Base-by-base conservation (phyloP, 2,329 filamentous ascomycete genomes). In the Lasiodiplodia gonubiensis region DNA sequence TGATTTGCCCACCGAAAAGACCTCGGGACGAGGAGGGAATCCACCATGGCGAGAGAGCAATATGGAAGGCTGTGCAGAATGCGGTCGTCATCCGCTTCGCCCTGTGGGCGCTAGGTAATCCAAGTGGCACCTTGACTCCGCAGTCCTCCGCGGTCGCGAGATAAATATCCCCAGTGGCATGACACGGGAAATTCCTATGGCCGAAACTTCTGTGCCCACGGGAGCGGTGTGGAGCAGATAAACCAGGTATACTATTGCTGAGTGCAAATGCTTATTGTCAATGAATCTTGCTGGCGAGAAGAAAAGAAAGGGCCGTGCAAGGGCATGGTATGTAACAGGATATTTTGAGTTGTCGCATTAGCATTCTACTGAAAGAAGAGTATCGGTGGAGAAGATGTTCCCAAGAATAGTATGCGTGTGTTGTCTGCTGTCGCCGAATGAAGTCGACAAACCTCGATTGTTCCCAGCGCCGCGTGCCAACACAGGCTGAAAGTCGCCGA, bases 161-260 rank as follows among this genome's bases (percentile, higher is more conserved):
- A 49, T 60, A 21, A 10, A 3, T 46, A 10, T 21, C n/a, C 18
- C 39, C n/a, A 33, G 39, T 60, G 57, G 39, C 39, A 60, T 60
- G 57, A 60, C 46, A n/a, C 39, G 57, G 39, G 11, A 60, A 49
- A 46, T 35, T 48, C 57, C 39, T 48, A 48, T 48, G 21, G 33
- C 49, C 30, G 18, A 35, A 33, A 18, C 18, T 49, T 18, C 39
- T 60, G 57, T 30, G 39, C 33, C 57, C 39, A 11, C 42, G 25
- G 53, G 33, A 33, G 18, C 39, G 39, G 33, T 42, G 30, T n/a
- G 30, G 53, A 25, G 42, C 25, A 18, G 35, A 46, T 46, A 49
- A 49, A 60, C 4, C 39, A 49, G 39, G 39, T 60, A 48, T 48
- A 60, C 42, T 46, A 46, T 46, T 46, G 42, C 42, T 46, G 42